phyloP scores from a whole-genome alignment of 257 asterid species.

The Fraxinus excelsior region DNA sequence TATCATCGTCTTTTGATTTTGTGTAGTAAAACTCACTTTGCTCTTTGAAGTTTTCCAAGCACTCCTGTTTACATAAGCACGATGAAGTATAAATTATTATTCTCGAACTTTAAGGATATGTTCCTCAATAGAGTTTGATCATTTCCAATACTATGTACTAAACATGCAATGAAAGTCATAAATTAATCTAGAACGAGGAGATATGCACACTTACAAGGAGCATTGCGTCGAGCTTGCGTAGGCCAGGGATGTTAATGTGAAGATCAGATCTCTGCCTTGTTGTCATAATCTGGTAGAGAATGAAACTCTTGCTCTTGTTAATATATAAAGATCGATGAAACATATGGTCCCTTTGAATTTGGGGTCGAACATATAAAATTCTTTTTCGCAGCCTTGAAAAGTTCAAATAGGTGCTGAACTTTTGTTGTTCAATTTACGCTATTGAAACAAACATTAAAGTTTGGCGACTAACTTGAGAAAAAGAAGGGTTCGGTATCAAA shows the following conservation, averaged over 20 bases:
- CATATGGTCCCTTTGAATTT: no score
- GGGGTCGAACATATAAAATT: no score
- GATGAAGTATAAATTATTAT: not conserved
- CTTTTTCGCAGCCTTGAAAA: no score
- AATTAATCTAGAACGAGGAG: not conserved
- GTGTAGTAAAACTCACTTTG: conserved; percentile 69
- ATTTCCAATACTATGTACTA: not conserved
- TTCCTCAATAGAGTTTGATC: not conserved
- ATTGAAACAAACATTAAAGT: no score
- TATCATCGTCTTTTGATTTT: conserved; percentile 39
- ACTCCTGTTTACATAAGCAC: conserved; percentile 55
- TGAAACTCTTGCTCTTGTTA: not conserved
- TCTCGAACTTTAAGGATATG: not conserved
- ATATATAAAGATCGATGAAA: no score
- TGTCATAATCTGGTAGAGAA: conserved; percentile 60
- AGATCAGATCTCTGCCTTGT: conserved; percentile 78
- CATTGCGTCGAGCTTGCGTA: conserved; percentile 78
- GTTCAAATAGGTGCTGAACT: no score
- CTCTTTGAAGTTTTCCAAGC: conserved; percentile 76
- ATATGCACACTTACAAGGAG: conserved; percentile 59
- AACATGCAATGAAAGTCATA: not conserved
- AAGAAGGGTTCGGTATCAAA: no score
- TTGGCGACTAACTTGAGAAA: no score
- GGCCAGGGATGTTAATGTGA: conserved; percentile 82
- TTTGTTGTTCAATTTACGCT: no score